Conservation (phyloP, 2,329 filamentous ascomycete species). For the Hypomyces rosellus region DNA sequence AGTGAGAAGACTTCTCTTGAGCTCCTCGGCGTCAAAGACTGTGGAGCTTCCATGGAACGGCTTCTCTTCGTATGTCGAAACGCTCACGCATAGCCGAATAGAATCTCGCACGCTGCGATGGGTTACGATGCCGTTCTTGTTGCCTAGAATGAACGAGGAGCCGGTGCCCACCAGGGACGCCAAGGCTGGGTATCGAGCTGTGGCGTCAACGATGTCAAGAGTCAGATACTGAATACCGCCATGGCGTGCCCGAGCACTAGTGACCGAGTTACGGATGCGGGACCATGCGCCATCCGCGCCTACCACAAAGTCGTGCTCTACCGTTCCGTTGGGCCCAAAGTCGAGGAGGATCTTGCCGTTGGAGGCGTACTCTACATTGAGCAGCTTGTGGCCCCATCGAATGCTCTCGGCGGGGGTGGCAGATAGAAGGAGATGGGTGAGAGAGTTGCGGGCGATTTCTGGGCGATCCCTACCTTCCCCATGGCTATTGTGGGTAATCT, state of each 20-base stretch:
- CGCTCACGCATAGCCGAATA: conserved; percentile 23
- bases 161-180: conserved; percentile 34
- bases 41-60: conserved; percentile 9
- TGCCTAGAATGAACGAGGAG: conserved; percentile 26
- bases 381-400: conserved; percentile 32
- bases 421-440: conserved; percentile 29
- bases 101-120: conserved; percentile 25
- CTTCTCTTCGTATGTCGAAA: conserved; percentile 21
- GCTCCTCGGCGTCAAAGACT: conserved; percentile 12
- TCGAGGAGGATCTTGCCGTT: conserved; percentile 15
- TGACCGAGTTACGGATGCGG: conserved; percentile 30
- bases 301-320: conserved; percentile 14
- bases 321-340: conserved; percentile 16
- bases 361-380: conserved; percentile 10
- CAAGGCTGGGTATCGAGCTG: conserved; percentile 31
- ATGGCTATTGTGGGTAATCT: conserved; percentile 16
- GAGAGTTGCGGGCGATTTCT: conserved; percentile 32
- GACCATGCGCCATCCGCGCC: conserved; percentile 16
- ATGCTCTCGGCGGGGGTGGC: conserved; percentile 27
- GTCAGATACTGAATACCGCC: conserved; percentile 33
- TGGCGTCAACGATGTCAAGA: conserved; percentile 26
- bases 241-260: conserved; percentile 30
- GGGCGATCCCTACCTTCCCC: conserved; percentile 23
- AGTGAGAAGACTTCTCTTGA: conserved; percentile 17
- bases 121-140: conserved; percentile 31